A percentile compares a stretch with the other conserved stretches of the same genome.
These are phyloP conservation scores for Debaryomyces tyrocola DNA, from an alignment of 805 yeast genomes.

Conservation along the genomic window DNA sequence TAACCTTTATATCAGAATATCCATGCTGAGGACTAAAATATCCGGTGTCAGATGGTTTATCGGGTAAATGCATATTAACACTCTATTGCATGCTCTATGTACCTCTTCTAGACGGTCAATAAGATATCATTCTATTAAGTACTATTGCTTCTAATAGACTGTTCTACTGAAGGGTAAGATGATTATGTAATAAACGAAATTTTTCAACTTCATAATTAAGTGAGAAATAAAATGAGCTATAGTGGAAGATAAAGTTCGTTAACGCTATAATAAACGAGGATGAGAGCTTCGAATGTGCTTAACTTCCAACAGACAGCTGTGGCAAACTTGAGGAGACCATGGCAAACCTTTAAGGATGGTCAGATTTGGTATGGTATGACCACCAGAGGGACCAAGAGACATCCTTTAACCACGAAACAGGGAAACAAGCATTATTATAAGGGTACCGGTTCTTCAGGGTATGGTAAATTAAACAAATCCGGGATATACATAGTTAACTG, in stretches of 20 bases:
- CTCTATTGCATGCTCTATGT: neutral
- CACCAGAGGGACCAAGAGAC: conserved; percentile 80
- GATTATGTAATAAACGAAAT: conserved; percentile 4
- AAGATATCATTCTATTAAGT: neutral
- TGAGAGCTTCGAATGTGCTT: conserved; percentile 52
- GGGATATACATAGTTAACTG: conserved; percentile 82
- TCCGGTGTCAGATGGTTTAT: conserved; percentile 27
- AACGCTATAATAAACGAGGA: conserved; percentile 12
- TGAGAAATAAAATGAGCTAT: neutral
- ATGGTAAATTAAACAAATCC: conserved; percentile 72
- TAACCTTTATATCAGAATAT: conserved; percentile 25
- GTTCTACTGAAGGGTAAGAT: neutral
- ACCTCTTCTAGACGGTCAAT: neutral
- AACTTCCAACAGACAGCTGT: conserved; percentile 47
- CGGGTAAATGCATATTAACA: conserved; percentile 20
- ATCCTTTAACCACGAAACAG: conserved; percentile 83
- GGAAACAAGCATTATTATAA: conserved; percentile 94
- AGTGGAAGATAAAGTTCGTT: neutral
- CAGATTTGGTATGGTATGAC: conserved; percentile 77
- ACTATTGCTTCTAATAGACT: neutral
- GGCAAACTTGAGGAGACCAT: conserved; percentile 70
- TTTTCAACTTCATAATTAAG: neutral
- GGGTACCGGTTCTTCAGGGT: conserved; percentile 95
- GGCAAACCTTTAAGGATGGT: conserved; percentile 85
- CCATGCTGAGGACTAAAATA: conserved; percentile 31